Conservation (phyloP, 1,284 basidiomycete genomes). For the Cutaneotrichosporon sp. region DNA sequence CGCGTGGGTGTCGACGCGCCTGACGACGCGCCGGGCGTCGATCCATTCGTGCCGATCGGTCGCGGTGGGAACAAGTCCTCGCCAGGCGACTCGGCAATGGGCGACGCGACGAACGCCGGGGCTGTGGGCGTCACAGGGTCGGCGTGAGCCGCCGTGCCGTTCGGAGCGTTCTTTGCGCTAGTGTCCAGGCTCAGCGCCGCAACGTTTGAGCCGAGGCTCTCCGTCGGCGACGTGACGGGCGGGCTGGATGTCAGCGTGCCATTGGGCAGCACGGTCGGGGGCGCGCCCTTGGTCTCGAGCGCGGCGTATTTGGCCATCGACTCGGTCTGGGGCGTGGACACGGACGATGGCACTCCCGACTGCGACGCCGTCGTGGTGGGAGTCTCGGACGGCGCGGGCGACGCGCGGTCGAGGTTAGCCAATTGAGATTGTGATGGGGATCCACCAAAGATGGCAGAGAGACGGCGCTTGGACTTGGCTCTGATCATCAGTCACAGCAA, state of each 20-base stretch:
- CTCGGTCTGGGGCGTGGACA: background rate
- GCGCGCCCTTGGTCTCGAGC: constrained; percentile 5
- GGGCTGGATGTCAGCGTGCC: no score
- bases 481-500: constrained; percentile 7
- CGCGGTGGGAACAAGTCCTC: background rate
- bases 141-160: no score
- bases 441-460: constrained; percentile 37
- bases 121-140: no score
- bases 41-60: background rate
- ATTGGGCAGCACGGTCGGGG: background rate
- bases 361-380: background rate
- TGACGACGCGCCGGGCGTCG: constrained; percentile 16
- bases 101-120: no score
- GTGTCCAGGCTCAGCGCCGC: background rate
- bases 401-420: no score
- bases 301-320: background rate
- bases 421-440: background rate
- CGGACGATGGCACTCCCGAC: background rate
- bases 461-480: constrained; percentile 29
- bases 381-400: no score
- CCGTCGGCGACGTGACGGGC: background rate
- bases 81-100: background rate
- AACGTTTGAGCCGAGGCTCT: background rate
- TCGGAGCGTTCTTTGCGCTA: no score
- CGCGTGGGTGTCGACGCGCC: constrained; percentile 30